A percentile compares a stretch with the other conserved stretches of the same genome.
Evolutionary conservation across 441 rosid species (phyloP).

Genomic region (Gossypium schwendimanii): DNA sequence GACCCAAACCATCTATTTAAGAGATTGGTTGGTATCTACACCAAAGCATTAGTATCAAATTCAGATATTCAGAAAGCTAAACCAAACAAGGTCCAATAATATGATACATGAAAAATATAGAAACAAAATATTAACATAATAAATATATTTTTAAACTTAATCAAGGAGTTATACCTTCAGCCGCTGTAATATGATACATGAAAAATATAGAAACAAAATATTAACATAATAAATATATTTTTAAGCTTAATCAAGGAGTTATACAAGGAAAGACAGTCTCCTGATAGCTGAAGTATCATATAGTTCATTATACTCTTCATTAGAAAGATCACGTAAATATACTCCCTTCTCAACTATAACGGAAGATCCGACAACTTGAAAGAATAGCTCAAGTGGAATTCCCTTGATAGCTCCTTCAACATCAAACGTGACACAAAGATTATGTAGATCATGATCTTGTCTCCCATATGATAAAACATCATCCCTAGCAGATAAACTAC

Average conservation of each 20-base stretch:
- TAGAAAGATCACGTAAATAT: neutral
- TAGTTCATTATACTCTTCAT: neutral
- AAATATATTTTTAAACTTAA: slow-evolving; percentile 9
- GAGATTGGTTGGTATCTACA: neutral
- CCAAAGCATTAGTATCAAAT: neutral
- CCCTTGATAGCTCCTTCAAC: slow-evolving; percentile 63
- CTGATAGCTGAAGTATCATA: slow-evolving; percentile 64
- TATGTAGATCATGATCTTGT: slow-evolving; percentile 20
- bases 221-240: no score
- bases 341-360: neutral
- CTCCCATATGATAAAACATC: slow-evolving; percentile 33
- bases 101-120: neutral
- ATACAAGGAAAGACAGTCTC: slow-evolving; percentile 59
- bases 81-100: neutral
- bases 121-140: neutral
- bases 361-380: neutral
- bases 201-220: no score
- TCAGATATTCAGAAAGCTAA: neutral
- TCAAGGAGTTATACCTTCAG: slow-evolving; percentile 54
- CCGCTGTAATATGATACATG: no score
- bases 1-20: neutral
- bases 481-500: slow-evolving; percentile 43
- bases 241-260: no score
- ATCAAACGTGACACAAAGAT: slow-evolving; percentile 41
- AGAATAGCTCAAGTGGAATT: neutral